These are phyloP conservation scores for Beauveria sp. DNA, from an alignment of 2,329 filamentous ascomycete species.

Conservation along the genomic window DNA sequence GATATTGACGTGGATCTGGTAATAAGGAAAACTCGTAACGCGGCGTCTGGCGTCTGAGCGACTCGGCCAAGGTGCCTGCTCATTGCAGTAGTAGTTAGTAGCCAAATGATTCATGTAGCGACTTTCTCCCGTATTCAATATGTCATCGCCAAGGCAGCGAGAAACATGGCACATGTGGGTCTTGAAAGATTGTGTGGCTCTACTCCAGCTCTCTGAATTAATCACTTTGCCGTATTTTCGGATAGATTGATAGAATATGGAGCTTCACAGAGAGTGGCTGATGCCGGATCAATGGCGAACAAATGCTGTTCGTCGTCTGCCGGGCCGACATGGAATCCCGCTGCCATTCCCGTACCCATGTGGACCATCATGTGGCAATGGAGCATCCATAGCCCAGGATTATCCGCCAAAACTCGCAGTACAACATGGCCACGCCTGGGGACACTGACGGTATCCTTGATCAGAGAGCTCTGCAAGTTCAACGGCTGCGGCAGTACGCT, in stretches of 20 bases:
- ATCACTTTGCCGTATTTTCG: neutral
- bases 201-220: no score
- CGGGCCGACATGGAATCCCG: slow-evolving; percentile 19
- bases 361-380: slow-evolving; percentile 24
- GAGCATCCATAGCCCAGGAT: slow-evolving; percentile 21
- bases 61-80: neutral
- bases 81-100: neutral
- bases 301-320: slow-evolving; percentile 15
- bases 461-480: slow-evolving; percentile 16
- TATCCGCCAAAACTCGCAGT: slow-evolving; percentile 17
- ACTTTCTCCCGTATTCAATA: neutral
- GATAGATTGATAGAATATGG: neutral
- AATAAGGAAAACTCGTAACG: neutral
- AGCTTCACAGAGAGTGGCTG: slow-evolving; percentile 12
- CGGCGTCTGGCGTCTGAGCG: neutral
- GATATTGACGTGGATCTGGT: neutral
- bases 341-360: slow-evolving; percentile 20
- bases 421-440: slow-evolving; percentile 22
- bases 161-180: neutral
- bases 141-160: neutral
- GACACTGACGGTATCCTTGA: slow-evolving; percentile 33
- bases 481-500: neutral
- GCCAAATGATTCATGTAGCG: neutral
- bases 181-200: neutral
- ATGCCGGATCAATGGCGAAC: slow-evolving; percentile 12